These are phyloP conservation scores for Phialocephala subalpina DNA, from an alignment of 2,329 filamentous ascomycete species.

Conservation along the genomic window DNA sequence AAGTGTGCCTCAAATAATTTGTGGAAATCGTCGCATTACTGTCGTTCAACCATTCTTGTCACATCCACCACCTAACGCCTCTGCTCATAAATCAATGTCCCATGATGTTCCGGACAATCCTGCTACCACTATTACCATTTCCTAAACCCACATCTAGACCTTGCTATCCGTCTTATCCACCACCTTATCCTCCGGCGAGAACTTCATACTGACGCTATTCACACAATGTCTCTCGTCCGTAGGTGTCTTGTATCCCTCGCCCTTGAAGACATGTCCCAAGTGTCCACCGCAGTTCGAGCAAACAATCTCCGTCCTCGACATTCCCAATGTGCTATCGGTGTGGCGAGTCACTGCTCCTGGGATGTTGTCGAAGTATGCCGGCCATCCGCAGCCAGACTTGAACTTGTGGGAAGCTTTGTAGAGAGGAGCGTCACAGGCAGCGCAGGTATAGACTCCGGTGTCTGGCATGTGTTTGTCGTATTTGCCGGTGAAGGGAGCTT, in stretches of 20 bases:
- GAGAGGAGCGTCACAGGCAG: conserved; percentile 84
- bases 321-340: conserved; percentile 79
- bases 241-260: conserved; percentile 82
- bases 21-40: conserved; percentile 3
- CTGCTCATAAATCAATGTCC: not conserved
- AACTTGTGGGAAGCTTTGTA: conserved; percentile 97
- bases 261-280: conserved; percentile 90
- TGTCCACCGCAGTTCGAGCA: conserved; percentile 95
- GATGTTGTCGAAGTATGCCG: conserved; percentile 95
- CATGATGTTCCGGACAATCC: not conserved
- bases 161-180: conserved; percentile 50
- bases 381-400: conserved; percentile 96
- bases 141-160: conserved; percentile 33
- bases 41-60: not conserved
- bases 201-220: conserved; percentile 90
- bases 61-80: not conserved
- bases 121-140: conserved; percentile 1
- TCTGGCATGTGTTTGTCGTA: conserved; percentile 87
- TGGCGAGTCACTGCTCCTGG: conserved; percentile 89
- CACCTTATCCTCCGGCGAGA: conserved; percentile 70
- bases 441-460: conserved; percentile 84
- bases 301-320: conserved; percentile 90
- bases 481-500: conserved; percentile 79
- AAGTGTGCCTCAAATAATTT: too few relatives aligned
- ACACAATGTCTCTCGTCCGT: conserved; percentile 98